Conservation (phyloP, 768 basidiomycete genomes). For the Rhodotorula babjevae region DNA sequence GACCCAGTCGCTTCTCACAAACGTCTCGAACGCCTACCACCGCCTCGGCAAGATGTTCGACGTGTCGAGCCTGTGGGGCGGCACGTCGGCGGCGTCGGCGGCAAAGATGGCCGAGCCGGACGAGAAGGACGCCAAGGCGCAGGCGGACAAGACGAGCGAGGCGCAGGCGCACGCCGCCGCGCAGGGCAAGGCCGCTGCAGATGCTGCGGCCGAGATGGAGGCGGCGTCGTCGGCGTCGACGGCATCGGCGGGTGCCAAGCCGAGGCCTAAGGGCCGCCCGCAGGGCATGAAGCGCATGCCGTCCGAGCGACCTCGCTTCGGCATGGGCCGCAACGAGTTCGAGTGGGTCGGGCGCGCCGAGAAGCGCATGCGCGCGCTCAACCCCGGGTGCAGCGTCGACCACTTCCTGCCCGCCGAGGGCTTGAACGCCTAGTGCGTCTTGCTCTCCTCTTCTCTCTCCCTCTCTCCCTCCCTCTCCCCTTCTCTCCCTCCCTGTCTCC, state of each 20-base stretch:
- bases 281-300: constrained; percentile 26
- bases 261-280: background rate
- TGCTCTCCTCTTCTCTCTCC: background rate
- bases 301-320: constrained; percentile 21
- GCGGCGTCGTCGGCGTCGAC: background rate
- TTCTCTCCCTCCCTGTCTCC: background rate
- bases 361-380: constrained; percentile 36
- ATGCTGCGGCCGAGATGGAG: background rate
- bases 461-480: too few species aligned
- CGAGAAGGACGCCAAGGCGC: constrained; percentile 10
- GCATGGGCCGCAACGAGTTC: constrained; percentile 26
- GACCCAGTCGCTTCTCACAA: constrained; percentile 37
- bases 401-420: constrained; percentile 36
- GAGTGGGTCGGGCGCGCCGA: constrained; percentile 38
- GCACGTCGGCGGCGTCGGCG: background rate
- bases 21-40: constrained; percentile 33
- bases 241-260: constrained; percentile 3
- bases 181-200: background rate
- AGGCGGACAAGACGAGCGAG: constrained; percentile 7
- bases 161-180: background rate
- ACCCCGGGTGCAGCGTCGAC: constrained; percentile 35
- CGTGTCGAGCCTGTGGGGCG: constrained; percentile 33
- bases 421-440: constrained; percentile 20
- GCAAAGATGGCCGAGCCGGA: background rate
- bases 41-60: constrained; percentile 34